Evolutionary conservation across 352 stramenopile genomes (phyloP), one percentile per base, ranked within the genome.

Genomic region (Phytopythium aichiense): DNA sequence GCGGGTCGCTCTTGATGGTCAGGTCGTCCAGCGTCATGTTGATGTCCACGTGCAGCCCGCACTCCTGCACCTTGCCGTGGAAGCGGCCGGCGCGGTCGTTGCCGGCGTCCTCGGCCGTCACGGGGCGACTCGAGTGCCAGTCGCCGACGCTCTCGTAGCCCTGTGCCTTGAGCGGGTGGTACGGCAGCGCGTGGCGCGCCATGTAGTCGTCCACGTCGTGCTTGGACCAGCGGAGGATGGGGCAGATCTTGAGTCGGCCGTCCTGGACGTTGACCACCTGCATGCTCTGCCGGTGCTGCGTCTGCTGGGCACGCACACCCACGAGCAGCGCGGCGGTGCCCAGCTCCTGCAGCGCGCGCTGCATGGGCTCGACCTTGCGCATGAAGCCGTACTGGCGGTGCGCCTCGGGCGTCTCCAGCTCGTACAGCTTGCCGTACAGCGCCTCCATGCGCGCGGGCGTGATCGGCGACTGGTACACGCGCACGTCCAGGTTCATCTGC

Each of bases 341-440:
- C 20, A 96, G 68, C 31, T 93, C 77, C 7, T 79, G 53, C 8
- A 96, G 59, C 0, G 81, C 75, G 22, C 80, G 78, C 58, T 94
- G 77, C 82, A 96, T 92, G 50, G 87, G 87, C 72, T 96, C 86
- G 22, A 96, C 87, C 54, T 96, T 96, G 66, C 82, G 79, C 53
- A 96, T 78, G 58, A 72, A 87, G 7, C 82, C 87, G 56, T 96
- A 95, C 57, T 91, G 75, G 49, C 77, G 74, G 64, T 96, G 86
- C 42, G 83, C 81, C 50, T 94, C 79, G 11, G 71, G 64, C 2
- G 86, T 86, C 43, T 87, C 79, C 33, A 83, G 58, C 61, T 94
- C 80, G 69, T 84, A 91, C 18, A 95, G 71, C 63, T 89, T 90
- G n/a, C 87, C 87, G 61, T 93, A 92, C 35, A 96, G 64, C 49